These are phyloP conservation scores for Limnomonas spitsbergensis DNA, from an alignment of 139 green algal genomes.

Conservation along the genomic window DNA sequence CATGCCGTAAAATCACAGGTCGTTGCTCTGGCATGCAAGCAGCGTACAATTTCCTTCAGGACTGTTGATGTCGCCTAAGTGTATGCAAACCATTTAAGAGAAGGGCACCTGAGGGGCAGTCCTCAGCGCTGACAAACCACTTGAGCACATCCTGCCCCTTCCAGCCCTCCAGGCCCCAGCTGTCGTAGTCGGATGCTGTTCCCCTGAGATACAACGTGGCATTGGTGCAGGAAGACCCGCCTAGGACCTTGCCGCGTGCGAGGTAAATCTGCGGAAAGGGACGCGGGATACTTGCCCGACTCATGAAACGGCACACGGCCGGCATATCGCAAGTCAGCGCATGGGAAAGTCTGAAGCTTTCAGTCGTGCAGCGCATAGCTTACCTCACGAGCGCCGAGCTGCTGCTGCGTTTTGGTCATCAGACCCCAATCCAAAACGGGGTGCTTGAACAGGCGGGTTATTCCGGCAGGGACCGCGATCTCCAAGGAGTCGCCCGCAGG, in stretches of 20 bases:
- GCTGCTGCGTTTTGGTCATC: constrained; percentile 57
- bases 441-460: constrained; percentile 78
- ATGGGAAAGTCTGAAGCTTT: no score
- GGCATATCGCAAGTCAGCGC: constrained; percentile 4
- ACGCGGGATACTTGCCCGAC: background rate
- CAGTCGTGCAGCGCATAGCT: no score
- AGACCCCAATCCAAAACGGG: constrained; percentile 83
- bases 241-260: constrained; percentile 76
- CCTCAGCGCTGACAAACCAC: constrained; percentile 75
- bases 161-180: constrained; percentile 80
- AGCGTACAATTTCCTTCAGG: no score
- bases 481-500: constrained; percentile 15
- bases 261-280: constrained; percentile 63
- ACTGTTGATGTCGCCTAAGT: no score
- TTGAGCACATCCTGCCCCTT: constrained; percentile 65
- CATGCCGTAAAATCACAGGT: no score
- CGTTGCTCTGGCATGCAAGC: no score
- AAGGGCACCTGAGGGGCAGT: background rate
- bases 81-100: no score
- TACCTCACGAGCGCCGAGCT: constrained; percentile 59
- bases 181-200: constrained; percentile 74
- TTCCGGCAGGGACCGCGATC: constrained; percentile 62
- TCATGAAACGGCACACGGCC: background rate
- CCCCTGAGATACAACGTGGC: constrained; percentile 88
- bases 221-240: constrained; percentile 82